Base-by-base conservation (phyloP, 2,329 filamentous ascomycete genomes). In the Aspergillus sclerotialis region DNA sequence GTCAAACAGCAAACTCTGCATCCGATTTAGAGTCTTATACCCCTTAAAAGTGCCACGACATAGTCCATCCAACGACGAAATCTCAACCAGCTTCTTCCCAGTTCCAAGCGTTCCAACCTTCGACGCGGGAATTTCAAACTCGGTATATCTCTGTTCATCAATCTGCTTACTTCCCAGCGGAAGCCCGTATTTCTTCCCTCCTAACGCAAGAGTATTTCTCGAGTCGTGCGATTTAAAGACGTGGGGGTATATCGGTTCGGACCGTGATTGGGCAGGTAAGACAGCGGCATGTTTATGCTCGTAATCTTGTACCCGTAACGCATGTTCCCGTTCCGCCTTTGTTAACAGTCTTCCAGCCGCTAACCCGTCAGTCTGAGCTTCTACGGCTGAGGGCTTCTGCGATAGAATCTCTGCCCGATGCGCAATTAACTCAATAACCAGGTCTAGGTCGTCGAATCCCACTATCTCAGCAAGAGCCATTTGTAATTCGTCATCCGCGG, bases 1-100 rank as follows among this genome's bases (percentile, higher is more conserved):
- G 1, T 88, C 88, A 52, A 94, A 94, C 0, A 96, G 85, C 30
- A 98, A 70, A 58, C 89, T 96, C 65, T 98, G 92, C 93, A 98
- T 98, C 17, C 93, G 82, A 55, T 98, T 98, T 39, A 98, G 73
- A 3, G 84, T 67, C 63, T 89, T 90, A 69, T 98, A 98, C 0
- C 89, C 89, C 54, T 82, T 85, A 67, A 98, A 98, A 0, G 92
- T 98, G n/a, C 76, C 78, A 40, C 78, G 76, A 50, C 92, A 98
- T 17, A 98, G 71, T 0, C 85, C 87, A 58, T 98, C 92, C 68
- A 98, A 73, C 3, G 88, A 83, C 5, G 74, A 69, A 39, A 98
- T 90, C 19, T 79, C 68, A 13, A 98, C 69, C 10, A 96, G 73
- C 50, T 78, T 86, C 50, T 84, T 83, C 4, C 82, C 80, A 2